Percentiles rank a stretch among this genome's conserved stretches.
Evolutionary conservation across 202 grass and related monocot species (phyloP).

Genomic region (Zizania palustris): DNA sequence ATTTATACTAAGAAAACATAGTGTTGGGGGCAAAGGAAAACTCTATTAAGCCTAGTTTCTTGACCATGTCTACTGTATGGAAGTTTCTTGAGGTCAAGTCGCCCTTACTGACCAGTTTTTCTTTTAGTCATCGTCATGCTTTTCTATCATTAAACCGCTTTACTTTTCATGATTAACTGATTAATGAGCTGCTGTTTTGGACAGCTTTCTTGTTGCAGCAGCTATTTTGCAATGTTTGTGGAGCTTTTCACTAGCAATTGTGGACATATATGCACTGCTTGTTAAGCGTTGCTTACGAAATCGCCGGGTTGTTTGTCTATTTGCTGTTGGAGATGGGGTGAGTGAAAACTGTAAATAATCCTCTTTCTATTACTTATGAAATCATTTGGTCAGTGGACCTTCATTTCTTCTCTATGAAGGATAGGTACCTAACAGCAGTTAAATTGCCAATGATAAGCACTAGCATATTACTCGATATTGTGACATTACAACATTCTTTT

Average conservation of each 20-base stretch:
- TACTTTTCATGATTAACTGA: background rate
- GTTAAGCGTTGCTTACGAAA: slow-evolving; percentile 85
- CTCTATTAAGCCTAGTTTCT: background rate
- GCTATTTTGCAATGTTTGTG: slow-evolving; percentile 79
- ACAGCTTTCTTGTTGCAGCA: slow-evolving; percentile 75
- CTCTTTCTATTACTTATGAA: slow-evolving; percentile 13
- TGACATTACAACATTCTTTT: slow-evolving; percentile 1
- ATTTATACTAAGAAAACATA: background rate
- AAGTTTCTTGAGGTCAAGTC: background rate
- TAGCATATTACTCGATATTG: background rate
- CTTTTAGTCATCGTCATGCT: slow-evolving; percentile 4
- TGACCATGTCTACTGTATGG: background rate
- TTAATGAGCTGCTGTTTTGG: slow-evolving; percentile 35
- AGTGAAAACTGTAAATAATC: slow-evolving; percentile 27
- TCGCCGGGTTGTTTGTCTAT: slow-evolving; percentile 56
- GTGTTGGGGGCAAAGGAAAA: background rate
- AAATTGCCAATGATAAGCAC: background rate
- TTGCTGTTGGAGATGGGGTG: slow-evolving; percentile 90
- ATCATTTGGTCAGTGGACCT: slow-evolving; percentile 5
- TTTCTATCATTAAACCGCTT: background rate
- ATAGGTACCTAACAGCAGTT: background rate
- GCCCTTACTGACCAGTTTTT: slow-evolving; percentile 5
- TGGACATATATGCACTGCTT: slow-evolving; percentile 92
- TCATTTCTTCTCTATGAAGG: slow-evolving; percentile 3
- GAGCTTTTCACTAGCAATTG: slow-evolving; percentile 73